Percentiles rank a stretch among this genome's conserved stretches.
These are phyloP conservation scores for Alopecurus myosuroides DNA, from an alignment of 176 grass and related monocot genomes.

Conservation along the genomic window DNA sequence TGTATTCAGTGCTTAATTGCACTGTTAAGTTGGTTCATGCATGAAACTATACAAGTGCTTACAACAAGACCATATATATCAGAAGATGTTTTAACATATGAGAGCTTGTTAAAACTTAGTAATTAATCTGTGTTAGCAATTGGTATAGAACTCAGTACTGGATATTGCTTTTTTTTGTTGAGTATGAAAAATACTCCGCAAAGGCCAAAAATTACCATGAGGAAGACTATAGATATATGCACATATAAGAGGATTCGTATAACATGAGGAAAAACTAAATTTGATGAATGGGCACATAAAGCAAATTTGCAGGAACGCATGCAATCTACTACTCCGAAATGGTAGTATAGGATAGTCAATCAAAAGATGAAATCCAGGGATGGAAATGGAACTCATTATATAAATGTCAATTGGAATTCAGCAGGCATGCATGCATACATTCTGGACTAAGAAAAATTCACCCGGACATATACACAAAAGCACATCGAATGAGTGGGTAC, in stretches of 20 bases:
- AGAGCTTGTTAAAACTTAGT: neutral
- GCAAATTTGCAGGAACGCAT: neutral
- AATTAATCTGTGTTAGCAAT: neutral
- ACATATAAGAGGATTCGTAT: neutral
- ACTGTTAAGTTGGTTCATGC: neutral
- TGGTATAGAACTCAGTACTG: neutral
- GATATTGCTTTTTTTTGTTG: too few species aligned
- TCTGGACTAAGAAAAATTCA: neutral
- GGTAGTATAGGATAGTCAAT: neutral
- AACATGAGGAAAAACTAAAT: neutral
- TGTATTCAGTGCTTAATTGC: constrained; percentile 13
- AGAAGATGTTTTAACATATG: neutral
- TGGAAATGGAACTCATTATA: neutral
- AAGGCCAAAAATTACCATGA: too few species aligned
- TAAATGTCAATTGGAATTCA: neutral
- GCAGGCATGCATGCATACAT: neutral
- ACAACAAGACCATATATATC: neutral
- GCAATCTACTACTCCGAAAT: neutral
- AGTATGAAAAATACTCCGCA: too few species aligned
- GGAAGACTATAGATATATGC: neutral
- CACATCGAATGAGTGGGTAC: neutral
- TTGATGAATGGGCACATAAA: neutral
- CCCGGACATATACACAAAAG: neutral
- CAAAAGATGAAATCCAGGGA: neutral
- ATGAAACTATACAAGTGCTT: neutral